A percentile compares a stretch with the other conserved stretches of the same genome.
These are phyloP conservation scores for Microbotryum scabiosae DNA, from an alignment of 1,284 basidiomycete species.

Conservation along the genomic window DNA sequence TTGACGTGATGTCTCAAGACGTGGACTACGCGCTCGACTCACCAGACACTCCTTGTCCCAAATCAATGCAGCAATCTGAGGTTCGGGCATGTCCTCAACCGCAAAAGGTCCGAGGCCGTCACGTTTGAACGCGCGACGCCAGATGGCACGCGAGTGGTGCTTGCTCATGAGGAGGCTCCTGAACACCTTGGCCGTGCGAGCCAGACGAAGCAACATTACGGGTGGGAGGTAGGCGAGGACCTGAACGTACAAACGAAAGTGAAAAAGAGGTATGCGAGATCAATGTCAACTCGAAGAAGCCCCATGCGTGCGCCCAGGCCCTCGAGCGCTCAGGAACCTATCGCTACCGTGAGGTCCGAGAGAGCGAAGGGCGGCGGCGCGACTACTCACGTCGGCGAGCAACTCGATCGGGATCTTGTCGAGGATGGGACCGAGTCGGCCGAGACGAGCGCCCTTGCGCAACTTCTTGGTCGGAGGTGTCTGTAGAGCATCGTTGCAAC, in stretches of 20 bases:
- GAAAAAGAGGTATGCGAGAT: background rate
- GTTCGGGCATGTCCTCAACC: constrained; percentile 1
- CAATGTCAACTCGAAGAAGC: too few relatives aligned
- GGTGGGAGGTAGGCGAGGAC: constrained; percentile 7
- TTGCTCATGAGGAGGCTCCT: background rate
- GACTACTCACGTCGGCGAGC: constrained; percentile 5
- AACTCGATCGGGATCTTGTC: constrained; percentile 7
- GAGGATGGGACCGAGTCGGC: constrained; percentile 2
- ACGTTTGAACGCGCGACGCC: constrained; percentile 2
- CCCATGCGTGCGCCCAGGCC: background rate
- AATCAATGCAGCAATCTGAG: constrained; percentile 2
- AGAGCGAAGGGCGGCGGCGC: background rate
- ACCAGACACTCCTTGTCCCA: constrained; percentile 15
- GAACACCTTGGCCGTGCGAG: constrained; percentile 12
- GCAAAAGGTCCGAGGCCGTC: constrained; percentile 2
- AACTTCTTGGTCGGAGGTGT: background rate
- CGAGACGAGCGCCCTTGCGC: constrained; percentile 7
- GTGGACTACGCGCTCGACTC: background rate
- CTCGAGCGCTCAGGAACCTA: too few relatives aligned
- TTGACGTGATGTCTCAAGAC: background rate
- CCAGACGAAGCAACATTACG: constrained; percentile 1
- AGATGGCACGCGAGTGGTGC: background rate
- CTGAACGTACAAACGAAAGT: background rate
- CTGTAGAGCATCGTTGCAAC: too few relatives aligned
- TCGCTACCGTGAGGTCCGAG: background rate